Evolutionary conservation across 805 yeast species (phyloP), one percentile per base, ranked within the genome.

Genomic region (Ogataea ramenticola): DNA sequence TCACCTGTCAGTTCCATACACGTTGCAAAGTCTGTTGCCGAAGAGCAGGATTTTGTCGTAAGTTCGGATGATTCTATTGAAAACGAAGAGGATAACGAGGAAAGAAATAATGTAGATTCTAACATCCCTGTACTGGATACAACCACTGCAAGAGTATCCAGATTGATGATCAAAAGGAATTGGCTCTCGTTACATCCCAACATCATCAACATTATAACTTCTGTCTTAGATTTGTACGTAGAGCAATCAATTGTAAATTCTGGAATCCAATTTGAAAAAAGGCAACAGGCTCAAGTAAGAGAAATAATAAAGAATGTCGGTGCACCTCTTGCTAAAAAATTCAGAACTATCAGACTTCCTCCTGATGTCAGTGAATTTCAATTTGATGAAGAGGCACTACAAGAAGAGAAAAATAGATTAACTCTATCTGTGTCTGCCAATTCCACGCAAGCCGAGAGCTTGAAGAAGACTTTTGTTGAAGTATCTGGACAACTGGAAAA

Each of bases 351-450:
- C 0, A 53, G 51, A 24, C 43, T 62, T 17, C 66, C 66, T 1
- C 51, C 55, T 2, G 52, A 57, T 3, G 39, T 56, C 19, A 47
- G 40, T 22, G 57, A 54, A 20, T 40, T 46, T 12, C 54, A 57
- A 2, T 46, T 62, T 12, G 58, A 60, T 44, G 55, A 59, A 43
- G 58, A 55, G 27, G 47, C 47, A 16, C 37, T 58, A 19, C 47
- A 43, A 36, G 51, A 49, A 4, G 59, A 57, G 20, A 55, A 47
- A 24, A 40, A 41, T 1, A 39, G 60, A 19, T 44, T 61, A 15
- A 51, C 49, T 17, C 43, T 56, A 7, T 51, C 57, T 29, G 53
- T 57, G 31, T 54, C 55, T 40, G 60, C 56, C 7, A 60, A 55
- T 37, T 39, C 54, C n/a, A 47, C 48, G 27, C 65, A 61, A 40